Evolutionary conservation across 2,329 filamentous ascomycete species (phyloP), one percentile per base, ranked within the genome.

Genomic region (Botrytis paeoniae): DNA sequence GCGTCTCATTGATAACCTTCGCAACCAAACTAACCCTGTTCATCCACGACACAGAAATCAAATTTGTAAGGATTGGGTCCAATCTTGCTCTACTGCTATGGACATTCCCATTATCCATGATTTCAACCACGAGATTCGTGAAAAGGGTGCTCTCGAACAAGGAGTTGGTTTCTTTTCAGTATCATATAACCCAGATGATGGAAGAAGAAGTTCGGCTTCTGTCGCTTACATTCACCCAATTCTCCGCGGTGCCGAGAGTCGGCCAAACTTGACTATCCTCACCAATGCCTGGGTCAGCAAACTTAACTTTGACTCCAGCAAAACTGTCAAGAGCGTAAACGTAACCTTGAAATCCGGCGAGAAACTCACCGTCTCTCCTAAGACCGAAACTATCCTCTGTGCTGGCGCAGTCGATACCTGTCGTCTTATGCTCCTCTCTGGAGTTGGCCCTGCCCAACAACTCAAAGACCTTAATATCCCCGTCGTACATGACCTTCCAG

Each of bases 171-270:
- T 97, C 87, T 95, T 97, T 86, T 94, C 92, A 76, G 90, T 97
- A 77, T 91, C 93, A 54, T 97, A 97, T 85, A 97, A 97, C 84
- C 94, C 94, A 4, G 94, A 97, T 79, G 91, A 94, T 79, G 93
- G 94, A 80, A 89, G 89, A 78, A 90, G 94, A 75, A 95, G 92
- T 84, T 95, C 92, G 81, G 94, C 94, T 74, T 94, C 92, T 73
- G 94, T 97, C 35, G 94, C 94, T 29, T 97, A 97, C 84, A 95
- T 97, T 80, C 94, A 97, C 83, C 94, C 94, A 51, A 94, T 97
- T 79, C 88, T 97, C 70, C 89, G 92, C 59, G 93, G 93, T 59
- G 91, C 94, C 65, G 93, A 97, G 86, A 89, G 90, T 81, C 87
- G 93, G 73, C 89, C 93, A 22, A 97, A 97, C 84, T 83, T 97